Evolutionary conservation across 192 early-diverging fungal genomes (phyloP).

Genomic region (Spinellus fusiger): DNA sequence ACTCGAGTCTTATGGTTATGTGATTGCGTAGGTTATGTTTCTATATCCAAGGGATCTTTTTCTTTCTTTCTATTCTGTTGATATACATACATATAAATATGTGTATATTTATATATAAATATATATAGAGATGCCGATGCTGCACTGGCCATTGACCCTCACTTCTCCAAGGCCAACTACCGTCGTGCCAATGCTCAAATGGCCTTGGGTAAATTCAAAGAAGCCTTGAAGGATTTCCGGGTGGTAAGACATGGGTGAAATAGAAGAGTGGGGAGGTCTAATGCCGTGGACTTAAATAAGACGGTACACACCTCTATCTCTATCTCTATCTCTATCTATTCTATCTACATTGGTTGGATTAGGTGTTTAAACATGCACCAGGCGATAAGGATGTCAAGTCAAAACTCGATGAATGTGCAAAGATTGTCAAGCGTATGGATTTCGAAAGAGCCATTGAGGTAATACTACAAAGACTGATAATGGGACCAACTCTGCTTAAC

Average conservation of each 20-base stretch:
- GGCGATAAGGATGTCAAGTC: conserved; percentile 69
- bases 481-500: not conserved
- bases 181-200: conserved; percentile 86
- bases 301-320: not conserved
- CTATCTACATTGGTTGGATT: conserved; percentile 9
- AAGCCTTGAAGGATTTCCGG: conserved; percentile 69
- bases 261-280: no score
- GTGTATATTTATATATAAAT: conserved; percentile 31
- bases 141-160: conserved; percentile 76
- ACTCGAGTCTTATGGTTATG: conserved; percentile 82
- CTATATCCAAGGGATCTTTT: not conserved
- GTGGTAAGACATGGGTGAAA: conserved; percentile 45
- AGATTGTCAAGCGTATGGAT: conserved; percentile 76
- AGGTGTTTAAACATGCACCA: conserved; percentile 72
- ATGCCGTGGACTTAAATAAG: not conserved
- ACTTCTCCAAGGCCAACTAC: conserved; percentile 91
- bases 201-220: conserved; percentile 82
- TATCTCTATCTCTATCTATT: not conserved
- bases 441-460: conserved; percentile 93
- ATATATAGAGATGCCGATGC: conserved; percentile 66
- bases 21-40: conserved; percentile 41
- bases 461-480: conserved; percentile 14
- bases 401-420: conserved; percentile 86
- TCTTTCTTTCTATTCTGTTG: not conserved
- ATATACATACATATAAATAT: no score